Evolutionary conservation across 2,329 filamentous ascomycete genomes (phyloP), one percentile per base, ranked within the genome.

Genomic region (Nigrospora oryzae): DNA sequence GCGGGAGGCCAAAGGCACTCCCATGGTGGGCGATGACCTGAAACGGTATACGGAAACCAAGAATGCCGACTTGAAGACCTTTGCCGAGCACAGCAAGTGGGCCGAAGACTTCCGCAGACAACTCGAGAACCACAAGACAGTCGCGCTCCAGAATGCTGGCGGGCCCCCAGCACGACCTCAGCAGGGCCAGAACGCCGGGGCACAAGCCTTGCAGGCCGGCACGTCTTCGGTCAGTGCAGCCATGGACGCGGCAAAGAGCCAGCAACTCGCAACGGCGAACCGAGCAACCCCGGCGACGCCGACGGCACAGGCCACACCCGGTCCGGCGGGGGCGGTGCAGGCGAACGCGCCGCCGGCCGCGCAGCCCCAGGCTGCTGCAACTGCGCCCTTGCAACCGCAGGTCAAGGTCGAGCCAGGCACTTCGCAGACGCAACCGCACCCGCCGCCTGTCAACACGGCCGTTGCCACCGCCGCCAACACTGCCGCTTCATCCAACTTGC

Each of bases 391-490:
- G 52, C 43, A 56, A 62, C 43, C 49, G 55, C 46, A 53, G 28
- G 56, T 67, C n/a, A 70, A 70, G 50, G 54, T 59, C 23, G 66
- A 70, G 45, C 39, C 60, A 52, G 51, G 55, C 38, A 35, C 44
- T 13, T 55, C 55, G 30, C 54, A 59, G 11, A 64, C 66, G 31
- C 59, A 43, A 16, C 45, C 47, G 11, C 53, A 60, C 17, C 68
- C 68, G 4, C 62, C 66, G 2, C 71, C 74, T 10, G 64, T 74
- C 38, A 78, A 77, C 49, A 71, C 73, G 0, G 63, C 67, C 4
- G 59, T 75, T 34, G 63, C 69, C 12, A 61, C 65, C 6, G 55
- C 56, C 33, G 51, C 66, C 2, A 55, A 56, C 3, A 51, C 53
- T 36, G n/a, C 34, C 34, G 34, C 35, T n/a, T 36, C 35, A 2